A percentile compares a stretch with the other conserved stretches of the same genome.
phyloP scores from a whole-genome alignment of 2,329 filamentous ascomycete species.

The Raffaelea arxii region DNA sequence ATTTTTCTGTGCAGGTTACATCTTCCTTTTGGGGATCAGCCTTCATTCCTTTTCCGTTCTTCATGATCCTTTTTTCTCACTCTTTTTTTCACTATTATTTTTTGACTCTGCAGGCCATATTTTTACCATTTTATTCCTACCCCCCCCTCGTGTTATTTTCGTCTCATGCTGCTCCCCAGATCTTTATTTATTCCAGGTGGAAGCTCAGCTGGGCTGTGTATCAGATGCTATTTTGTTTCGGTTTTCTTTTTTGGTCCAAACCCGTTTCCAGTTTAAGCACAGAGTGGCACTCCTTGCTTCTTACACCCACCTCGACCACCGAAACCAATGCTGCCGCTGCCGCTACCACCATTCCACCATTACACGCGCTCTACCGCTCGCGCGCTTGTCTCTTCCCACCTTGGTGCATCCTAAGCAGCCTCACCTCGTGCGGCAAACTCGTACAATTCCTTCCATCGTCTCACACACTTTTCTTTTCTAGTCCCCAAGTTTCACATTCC shows the following conservation, averaged over 20 bases:
- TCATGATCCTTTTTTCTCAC: background rate
- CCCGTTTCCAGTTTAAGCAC: background rate
- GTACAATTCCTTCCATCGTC: background rate
- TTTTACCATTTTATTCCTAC: background rate
- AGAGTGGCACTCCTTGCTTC: background rate
- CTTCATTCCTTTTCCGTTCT: background rate
- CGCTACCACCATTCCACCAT: background rate
- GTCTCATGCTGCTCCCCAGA: background rate
- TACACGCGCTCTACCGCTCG: background rate
- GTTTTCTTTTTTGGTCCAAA: background rate
- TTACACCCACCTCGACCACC: background rate
- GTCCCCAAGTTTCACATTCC: background rate
- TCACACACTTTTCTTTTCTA: background rate
- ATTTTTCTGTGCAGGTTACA: background rate
- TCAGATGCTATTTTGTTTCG: background rate
- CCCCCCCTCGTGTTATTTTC: background rate
- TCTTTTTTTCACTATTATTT: background rate
- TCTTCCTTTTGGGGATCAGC: background rate
- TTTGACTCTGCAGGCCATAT: background rate
- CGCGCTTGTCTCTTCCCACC: background rate
- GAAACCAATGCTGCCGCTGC: background rate
- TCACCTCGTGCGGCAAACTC: background rate
- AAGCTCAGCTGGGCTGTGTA: conserved; percentile 2
- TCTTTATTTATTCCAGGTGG: background rate
- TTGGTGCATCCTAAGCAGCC: background rate